Evolutionary conservation across 2,329 filamentous ascomycete genomes (phyloP).

Genomic region (Alternaria infectoria): DNA sequence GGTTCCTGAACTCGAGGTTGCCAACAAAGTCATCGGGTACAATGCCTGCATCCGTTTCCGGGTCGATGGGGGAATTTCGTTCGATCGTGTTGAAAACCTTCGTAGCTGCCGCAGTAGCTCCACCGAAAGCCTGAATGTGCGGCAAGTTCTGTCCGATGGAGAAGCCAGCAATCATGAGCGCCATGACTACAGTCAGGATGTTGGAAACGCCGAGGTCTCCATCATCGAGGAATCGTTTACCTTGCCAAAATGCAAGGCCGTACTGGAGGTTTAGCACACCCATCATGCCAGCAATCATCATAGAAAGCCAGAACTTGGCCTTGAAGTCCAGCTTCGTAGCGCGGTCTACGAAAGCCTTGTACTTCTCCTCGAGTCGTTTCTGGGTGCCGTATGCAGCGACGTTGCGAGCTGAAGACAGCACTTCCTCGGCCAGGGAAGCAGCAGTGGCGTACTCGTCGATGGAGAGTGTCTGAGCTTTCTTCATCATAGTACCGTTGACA

Average conservation of each 20-base stretch:
- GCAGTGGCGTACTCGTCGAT: slow-evolving; percentile 82
- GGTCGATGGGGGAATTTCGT: slow-evolving; percentile 81
- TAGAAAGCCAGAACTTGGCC: slow-evolving; percentile 72
- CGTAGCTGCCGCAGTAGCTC: slow-evolving; percentile 78
- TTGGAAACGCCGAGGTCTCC: slow-evolving; percentile 68
- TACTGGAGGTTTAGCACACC: slow-evolving; percentile 78
- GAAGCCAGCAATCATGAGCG: slow-evolving; percentile 92
- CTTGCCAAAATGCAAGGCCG: slow-evolving; percentile 55
- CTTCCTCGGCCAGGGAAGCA: slow-evolving; percentile 90
- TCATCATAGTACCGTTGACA: slow-evolving; percentile 74
- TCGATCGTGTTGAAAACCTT: slow-evolving; percentile 98
- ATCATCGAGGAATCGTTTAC: slow-evolving; percentile 61
- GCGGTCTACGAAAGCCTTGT: slow-evolving; percentile 74
- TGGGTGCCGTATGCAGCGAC: slow-evolving; percentile 93
- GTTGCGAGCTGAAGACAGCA: slow-evolving; percentile 91
- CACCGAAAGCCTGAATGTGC: slow-evolving; percentile 85
- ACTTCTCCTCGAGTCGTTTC: slow-evolving; percentile 85
- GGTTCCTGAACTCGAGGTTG: slow-evolving; percentile 76
- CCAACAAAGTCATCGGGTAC: slow-evolving; percentile 77
- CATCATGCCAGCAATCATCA: slow-evolving; percentile 87
- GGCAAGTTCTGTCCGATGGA: slow-evolving; percentile 75
- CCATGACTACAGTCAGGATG: slow-evolving; percentile 85
- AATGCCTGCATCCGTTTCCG: slow-evolving; percentile 72
- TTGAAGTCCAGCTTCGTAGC: slow-evolving; percentile 80
- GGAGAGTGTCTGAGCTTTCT: slow-evolving; percentile 74